A percentile compares a stretch with the other conserved stretches of the same genome.
Conservation (phyloP, 1,284 basidiomycete species). For the Heterobasidion occidentale region DNA sequence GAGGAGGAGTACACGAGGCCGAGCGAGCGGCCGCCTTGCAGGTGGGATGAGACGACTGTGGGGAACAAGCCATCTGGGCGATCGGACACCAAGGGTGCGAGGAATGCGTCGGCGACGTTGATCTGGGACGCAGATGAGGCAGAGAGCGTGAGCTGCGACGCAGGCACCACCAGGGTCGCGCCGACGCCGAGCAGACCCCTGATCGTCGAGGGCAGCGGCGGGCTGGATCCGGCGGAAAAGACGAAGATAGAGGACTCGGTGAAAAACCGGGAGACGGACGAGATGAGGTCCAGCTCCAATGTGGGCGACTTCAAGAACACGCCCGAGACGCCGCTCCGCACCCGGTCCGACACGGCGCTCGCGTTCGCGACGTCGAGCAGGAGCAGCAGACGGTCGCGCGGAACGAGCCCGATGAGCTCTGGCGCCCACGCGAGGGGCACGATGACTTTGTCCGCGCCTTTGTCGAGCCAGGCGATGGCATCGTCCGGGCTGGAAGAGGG, state of each 20-base stretch:
- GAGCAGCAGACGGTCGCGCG: slow-evolving; percentile 66
- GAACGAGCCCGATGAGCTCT: slow-evolving; percentile 61
- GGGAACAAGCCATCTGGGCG: slow-evolving; percentile 90
- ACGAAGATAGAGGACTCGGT: slow-evolving; percentile 55
- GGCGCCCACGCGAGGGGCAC: slow-evolving; percentile 60
- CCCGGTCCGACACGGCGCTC: slow-evolving; percentile 67
- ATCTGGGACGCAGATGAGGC: slow-evolving; percentile 50
- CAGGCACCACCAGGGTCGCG: slow-evolving; percentile 66
- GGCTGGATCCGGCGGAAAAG: slow-evolving; percentile 35
- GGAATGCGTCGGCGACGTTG: slow-evolving; percentile 81
- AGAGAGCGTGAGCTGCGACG: slow-evolving; percentile 60
- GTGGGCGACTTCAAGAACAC: slow-evolving; percentile 68
- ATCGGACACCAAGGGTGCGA: slow-evolving; percentile 79
- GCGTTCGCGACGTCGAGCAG: slow-evolving; percentile 66
- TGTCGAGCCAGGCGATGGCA: slow-evolving; percentile 63
- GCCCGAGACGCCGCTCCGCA: slow-evolving; percentile 66
- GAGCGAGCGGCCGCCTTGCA: slow-evolving; percentile 70
- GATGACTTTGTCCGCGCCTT: slow-evolving; percentile 73
- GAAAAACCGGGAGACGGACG: slow-evolving; percentile 72
- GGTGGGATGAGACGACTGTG: slow-evolving; percentile 78
- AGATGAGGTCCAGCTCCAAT: slow-evolving; percentile 62
- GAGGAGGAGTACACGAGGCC: slow-evolving; percentile 97
- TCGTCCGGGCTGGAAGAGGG: slow-evolving; percentile 42
- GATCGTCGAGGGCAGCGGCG: slow-evolving; percentile 47
- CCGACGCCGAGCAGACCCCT: slow-evolving; percentile 50